A percentile compares a stretch with the other conserved stretches of the same genome.
phyloP scores from a whole-genome alignment of 495 filamentous ascomycete species.

The Talaromyces proteolyticus region DNA sequence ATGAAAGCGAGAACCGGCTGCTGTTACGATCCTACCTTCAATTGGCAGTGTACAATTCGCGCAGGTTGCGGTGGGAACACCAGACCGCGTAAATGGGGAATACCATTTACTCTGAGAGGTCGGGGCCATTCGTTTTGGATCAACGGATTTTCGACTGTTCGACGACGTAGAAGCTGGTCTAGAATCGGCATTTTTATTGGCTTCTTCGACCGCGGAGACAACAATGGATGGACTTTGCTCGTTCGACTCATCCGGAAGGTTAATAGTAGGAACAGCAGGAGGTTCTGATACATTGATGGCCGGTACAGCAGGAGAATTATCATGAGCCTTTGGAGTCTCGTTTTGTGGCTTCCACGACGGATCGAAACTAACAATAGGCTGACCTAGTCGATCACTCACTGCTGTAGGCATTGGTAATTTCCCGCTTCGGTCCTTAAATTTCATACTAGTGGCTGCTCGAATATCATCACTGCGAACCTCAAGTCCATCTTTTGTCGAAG shows the following conservation, averaged over 20 bases:
- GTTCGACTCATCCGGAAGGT: slow-evolving; percentile 41
- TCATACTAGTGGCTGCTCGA: slow-evolving; percentile 84
- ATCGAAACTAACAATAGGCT: slow-evolving; percentile 93
- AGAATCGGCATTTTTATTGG: neutral
- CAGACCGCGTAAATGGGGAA: slow-evolving; percentile 47
- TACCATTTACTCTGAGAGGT: slow-evolving; percentile 28
- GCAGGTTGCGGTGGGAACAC: slow-evolving; percentile 66
- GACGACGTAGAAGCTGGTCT: neutral
- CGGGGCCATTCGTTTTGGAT: slow-evolving; percentile 16
- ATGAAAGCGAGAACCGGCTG: slow-evolving; percentile 79
- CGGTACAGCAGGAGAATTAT: slow-evolving; percentile 31
- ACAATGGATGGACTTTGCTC: slow-evolving; percentile 5
- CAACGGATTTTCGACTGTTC: neutral
- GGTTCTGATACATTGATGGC: slow-evolving; percentile 49
- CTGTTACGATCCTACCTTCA: slow-evolving; percentile 82
- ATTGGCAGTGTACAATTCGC: slow-evolving; percentile 79
- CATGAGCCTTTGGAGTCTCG: slow-evolving; percentile 16
- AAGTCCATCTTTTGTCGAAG: slow-evolving; percentile 60
- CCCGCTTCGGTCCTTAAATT: slow-evolving; percentile 72
- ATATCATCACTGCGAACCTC: slow-evolving; percentile 86
- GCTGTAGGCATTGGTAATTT: slow-evolving; percentile 80
- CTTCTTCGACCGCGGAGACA: neutral
- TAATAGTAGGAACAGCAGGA: slow-evolving; percentile 54
- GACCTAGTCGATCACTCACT: slow-evolving; percentile 76
- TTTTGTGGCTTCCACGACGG: slow-evolving; percentile 64